Evolutionary conservation across 1,284 basidiomycete species (phyloP), one percentile per base, ranked within the genome.

Genomic region (Schizopora paradoxa): DNA sequence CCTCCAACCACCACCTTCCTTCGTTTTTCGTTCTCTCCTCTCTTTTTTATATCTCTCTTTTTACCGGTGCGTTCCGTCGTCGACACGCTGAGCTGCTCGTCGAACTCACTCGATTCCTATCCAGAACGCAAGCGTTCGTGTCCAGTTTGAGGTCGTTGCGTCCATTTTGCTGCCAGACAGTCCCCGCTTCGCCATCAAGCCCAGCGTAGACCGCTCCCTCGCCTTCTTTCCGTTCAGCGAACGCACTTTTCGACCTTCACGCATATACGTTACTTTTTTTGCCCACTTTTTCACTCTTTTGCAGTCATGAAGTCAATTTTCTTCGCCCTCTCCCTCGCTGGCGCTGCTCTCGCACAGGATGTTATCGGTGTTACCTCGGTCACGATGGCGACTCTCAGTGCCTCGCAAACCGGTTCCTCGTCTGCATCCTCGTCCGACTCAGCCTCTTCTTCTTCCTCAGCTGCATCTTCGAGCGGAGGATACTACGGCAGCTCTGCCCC

Each of bases 191-290:
- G 11, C 33, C 42, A 32, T 34, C 66, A 57, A 51, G 59, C 60
- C 63, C 67, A 79, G 81, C 81, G 81, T 84, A 77, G 80, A 85
- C 67, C 81, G 81, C 81, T 79, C 61, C 53, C 60, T 63, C 66
- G 64, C 58, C 40, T 66, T 66, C 45, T 49, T 63, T 64, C 61
- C 61, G 61, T n/a, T n/a, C 60, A 65, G 56, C 60, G 53, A 58
- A 58, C 62, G 63, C 64, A 59, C 54, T 61, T 62, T 67, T 64
- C 64, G 58, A 58, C 58, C 59, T 57, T 56, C 58, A 56, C 54
- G 60, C 61, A 64, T 39, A 37, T 25, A 52, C 54, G 52, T 49
- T 40, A 47, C 21, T 44, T 45, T 53, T 45, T 39, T 41, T 18
- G 21, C 28, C 25, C 21, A 21, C 31, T 28, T 25, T 31, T 40